A percentile compares a stretch with the other conserved stretches of the same genome.
phyloP scores from a whole-genome alignment of 352 stramenopile species.

The Peronosclerospora sorghi region DNA sequence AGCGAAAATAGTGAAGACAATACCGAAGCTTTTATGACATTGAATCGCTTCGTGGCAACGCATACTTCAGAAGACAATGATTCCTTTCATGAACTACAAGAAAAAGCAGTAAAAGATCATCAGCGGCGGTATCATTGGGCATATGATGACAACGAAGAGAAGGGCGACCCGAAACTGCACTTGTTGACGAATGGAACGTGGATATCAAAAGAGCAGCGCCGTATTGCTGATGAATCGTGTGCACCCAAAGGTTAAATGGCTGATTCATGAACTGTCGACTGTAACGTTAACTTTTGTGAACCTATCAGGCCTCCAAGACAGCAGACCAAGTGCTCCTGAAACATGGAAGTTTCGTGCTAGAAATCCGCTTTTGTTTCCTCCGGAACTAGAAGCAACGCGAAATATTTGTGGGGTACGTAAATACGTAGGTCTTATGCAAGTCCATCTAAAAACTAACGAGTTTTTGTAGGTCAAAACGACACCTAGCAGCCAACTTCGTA shows the following conservation, averaged over 20 bases:
- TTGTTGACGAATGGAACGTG: conserved; percentile 57
- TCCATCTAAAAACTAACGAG: not conserved
- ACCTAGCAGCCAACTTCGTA: conserved; percentile 13
- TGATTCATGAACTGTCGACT: not conserved
- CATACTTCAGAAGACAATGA: conserved; percentile 83
- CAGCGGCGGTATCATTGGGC: conserved; percentile 68
- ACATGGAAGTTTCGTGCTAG: conserved; percentile 65
- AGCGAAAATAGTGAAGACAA: conserved; percentile 3
- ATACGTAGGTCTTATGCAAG: not conserved
- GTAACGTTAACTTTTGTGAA: not conserved
- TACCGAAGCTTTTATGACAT: conserved; percentile 29
- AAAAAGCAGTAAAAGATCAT: conserved; percentile 59
- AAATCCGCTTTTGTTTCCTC: conserved; percentile 69
- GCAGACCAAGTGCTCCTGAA: conserved; percentile 50
- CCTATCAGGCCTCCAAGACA: conserved; percentile 34
- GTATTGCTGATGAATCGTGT: conserved; percentile 46
- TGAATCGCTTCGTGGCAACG: conserved; percentile 67
- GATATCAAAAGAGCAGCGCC: conserved; percentile 56
- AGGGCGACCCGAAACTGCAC: conserved; percentile 55
- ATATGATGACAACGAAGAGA: conserved; percentile 40
- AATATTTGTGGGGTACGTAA: conserved; percentile 47
- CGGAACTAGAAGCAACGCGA: conserved; percentile 41
- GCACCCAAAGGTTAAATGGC: conserved; percentile 33
- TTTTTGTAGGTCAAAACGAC: conserved; percentile 16
- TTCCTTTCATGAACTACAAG: conserved; percentile 62